A percentile compares a stretch with the other conserved stretches of the same genome.
Conservation (phyloP, 805 yeast species). For the Wickerhamiella brachini region DNA sequence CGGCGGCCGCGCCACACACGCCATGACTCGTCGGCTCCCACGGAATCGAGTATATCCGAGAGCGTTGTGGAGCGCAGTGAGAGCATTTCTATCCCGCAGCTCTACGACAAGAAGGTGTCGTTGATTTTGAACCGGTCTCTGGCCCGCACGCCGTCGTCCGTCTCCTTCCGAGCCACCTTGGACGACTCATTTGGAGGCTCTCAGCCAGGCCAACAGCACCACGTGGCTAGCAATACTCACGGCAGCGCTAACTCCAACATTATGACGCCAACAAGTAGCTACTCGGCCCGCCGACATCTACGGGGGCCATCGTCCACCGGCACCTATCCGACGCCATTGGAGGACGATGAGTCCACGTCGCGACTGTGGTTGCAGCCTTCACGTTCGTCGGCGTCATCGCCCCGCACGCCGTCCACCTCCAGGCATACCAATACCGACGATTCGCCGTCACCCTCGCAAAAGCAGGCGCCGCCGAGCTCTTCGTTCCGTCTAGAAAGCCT, state of each 20-base stretch:
- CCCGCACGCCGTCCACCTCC: conserved; percentile 1
- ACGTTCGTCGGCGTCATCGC: background rate
- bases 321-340: background rate
- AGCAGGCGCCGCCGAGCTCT: conserved; percentile 5
- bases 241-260: conserved; percentile 2
- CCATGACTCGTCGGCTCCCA: conserved; percentile 1
- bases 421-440: background rate
- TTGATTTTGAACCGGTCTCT: conserved; percentile 59
- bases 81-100: conserved; percentile 47
- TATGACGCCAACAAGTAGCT: conserved; percentile 1
- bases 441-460: background rate
- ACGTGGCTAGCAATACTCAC: conserved; percentile 2
- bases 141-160: conserved; percentile 59
- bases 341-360: background rate
- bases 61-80: conserved; percentile 7
- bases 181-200: conserved; percentile 43
- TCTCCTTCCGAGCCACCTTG: conserved; percentile 62
- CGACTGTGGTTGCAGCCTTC: background rate
- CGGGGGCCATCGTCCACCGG: background rate
- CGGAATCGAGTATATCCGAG: conserved; percentile 7
- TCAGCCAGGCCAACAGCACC: conserved; percentile 2
- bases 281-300: conserved; percentile 1
- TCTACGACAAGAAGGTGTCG: conserved; percentile 68
- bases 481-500: conserved; percentile 25
- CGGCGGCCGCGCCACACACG: background rate